Percentiles rank a stretch among this genome's conserved stretches.
Conservation (phyloP, 345 rosid species). For the Cardiospermum halicacabum region DNA sequence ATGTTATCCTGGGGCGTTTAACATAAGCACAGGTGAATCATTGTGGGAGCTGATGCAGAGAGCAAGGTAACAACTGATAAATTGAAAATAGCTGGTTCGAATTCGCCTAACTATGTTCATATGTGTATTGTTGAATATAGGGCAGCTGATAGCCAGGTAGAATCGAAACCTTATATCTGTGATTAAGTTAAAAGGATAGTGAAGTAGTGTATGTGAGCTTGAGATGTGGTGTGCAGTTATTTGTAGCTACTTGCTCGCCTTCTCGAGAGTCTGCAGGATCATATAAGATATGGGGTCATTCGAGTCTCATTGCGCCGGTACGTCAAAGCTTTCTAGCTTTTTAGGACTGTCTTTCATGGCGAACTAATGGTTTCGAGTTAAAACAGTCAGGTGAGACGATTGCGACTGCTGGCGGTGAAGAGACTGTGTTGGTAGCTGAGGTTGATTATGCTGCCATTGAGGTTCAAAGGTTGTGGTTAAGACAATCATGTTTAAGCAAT, state of each 20-base stretch:
- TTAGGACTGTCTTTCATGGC: too few species aligned
- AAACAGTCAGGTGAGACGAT: constrained; percentile 22
- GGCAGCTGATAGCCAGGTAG: constrained; percentile 28
- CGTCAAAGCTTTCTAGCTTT: not conserved
- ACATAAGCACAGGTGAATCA: constrained; percentile 30
- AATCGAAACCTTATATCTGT: not conserved
- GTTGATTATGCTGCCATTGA: constrained; percentile 18
- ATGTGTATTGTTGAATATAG: not conserved
- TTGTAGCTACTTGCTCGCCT: constrained; percentile 28
- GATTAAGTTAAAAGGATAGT: not conserved
- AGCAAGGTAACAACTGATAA: constrained; percentile 24
- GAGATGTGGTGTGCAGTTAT: constrained; percentile 9
- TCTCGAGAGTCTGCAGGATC: constrained; percentile 21
- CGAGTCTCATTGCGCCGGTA: constrained; percentile 25
- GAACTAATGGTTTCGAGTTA: not conserved
- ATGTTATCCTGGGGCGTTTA: constrained; percentile 33
- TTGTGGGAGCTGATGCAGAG: constrained; percentile 28
- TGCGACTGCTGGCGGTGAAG: constrained; percentile 16
- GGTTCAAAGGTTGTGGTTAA: constrained; percentile 10
- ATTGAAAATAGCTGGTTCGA: too few species aligned
- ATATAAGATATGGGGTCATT: constrained; percentile 25
- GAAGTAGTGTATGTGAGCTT: not conserved
- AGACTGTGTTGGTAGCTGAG: constrained; percentile 20
- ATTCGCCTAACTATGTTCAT: too few species aligned
- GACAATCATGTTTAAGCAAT: not conserved